Base-by-base conservation (phyloP, 768 basidiomycete species). In the Lactarius sanguifluus region DNA sequence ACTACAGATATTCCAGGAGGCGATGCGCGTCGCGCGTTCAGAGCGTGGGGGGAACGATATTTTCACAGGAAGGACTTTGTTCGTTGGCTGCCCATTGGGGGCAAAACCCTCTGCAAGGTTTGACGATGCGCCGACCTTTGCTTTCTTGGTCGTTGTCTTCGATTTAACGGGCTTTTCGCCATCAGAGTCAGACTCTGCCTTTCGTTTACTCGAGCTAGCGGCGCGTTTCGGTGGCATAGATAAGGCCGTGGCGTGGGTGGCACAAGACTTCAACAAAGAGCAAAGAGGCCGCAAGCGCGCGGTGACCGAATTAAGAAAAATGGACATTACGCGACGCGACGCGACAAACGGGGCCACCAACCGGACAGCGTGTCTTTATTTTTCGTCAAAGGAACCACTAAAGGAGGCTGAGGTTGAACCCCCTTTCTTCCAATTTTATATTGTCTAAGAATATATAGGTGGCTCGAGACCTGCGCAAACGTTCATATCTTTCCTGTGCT, bases 1-100 rank as follows among this genome's bases (percentile, higher is more conserved):
- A 5, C 94, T 88, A 69, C 88, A 91, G 7, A 95, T 83, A 73
- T 94, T 94, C 91, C 91, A 94, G 5, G 88, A 75, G 18, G 83
- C 83, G 34, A 95, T 78, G 18, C 87, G 80, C 43, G 85, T 67
- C 7, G 84, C 80, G 7, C 82, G 82, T 23, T 76, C 72, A 34
- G 62, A 71, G 58, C 82, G 83, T 6, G 81, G 78, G 30, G 86
- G 83, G 71, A 91, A 87, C 9, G 72, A 65, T 57, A 92, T 87
- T 41, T 79, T 76, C 25, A 78, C 80, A n/a, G 91, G 91, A 5
- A 92, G 71, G 6, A 83, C 82, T 73, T 86, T 91, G 75, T 93
- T 93, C 59, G 83, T 91, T 41, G 89, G 89, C 71, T 91, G 89
- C 0, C 79, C 78, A 64, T 82, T 86, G 45, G 76, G 68, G 5